Evolutionary conservation across 1,284 basidiomycete species (phyloP).

Genomic region (Leccinum subrobustum): DNA sequence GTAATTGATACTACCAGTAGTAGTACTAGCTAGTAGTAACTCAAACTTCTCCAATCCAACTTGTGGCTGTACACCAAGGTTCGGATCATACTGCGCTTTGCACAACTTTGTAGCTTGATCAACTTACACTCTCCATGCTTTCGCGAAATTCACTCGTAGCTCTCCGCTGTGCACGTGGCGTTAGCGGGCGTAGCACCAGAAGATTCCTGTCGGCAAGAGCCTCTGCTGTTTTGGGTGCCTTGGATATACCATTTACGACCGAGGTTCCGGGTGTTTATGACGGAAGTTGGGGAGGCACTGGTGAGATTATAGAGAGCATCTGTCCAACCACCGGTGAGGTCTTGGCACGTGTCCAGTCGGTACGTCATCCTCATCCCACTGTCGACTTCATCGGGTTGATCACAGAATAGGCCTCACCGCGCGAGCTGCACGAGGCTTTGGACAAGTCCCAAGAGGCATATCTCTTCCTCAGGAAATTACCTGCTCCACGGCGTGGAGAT

Average conservation of each 20-base stretch:
- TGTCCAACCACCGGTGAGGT: conserved; percentile 80
- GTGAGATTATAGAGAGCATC: conserved; percentile 63
- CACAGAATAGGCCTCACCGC: conserved; percentile 53
- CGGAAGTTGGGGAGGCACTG: conserved; percentile 74
- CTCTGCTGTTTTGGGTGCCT: conserved; percentile 56
- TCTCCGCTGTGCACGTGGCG: conserved; percentile 6
- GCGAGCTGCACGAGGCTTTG: conserved; percentile 66
- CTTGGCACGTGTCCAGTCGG: conserved; percentile 65
- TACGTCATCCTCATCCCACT: conserved; percentile 32
- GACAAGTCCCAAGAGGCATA: conserved; percentile 72
- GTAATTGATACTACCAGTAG: too few relatives aligned
- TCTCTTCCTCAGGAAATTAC: conserved; percentile 67
- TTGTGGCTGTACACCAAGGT: conserved; percentile 17
- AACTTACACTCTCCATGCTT: conserved; percentile 17
- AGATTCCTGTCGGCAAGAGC: conserved; percentile 59
- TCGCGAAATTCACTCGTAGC: conserved; percentile 19
- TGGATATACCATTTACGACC: conserved; percentile 55
- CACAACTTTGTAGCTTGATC: background rate
- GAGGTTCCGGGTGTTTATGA: conserved; percentile 75
- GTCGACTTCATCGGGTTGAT: conserved; percentile 4
- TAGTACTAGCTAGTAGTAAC: background rate
- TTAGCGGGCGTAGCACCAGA: background rate
- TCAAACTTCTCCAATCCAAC: background rate
- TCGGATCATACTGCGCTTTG: conserved; percentile 10
- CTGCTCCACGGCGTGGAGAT: conserved; percentile 87